Evolutionary conservation across 2,329 filamentous ascomycete species (phyloP).

Genomic region (Trichoderma lentiforme): DNA sequence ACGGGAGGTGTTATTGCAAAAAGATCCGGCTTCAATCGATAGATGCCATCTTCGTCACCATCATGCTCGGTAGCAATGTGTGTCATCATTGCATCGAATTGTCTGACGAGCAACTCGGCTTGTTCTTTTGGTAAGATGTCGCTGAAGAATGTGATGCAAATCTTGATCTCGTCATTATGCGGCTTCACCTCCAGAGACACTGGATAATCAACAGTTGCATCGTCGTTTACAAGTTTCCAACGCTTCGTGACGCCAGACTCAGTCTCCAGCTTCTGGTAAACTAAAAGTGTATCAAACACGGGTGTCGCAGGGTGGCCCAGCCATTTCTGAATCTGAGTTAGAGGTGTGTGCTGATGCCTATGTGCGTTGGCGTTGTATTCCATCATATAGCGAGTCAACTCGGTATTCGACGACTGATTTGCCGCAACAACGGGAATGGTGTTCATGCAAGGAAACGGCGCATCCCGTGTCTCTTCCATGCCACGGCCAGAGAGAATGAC

Average conservation of each 20-base stretch:
- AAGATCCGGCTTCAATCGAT: conserved; percentile 34
- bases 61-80: conserved; percentile 53
- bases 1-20: conserved; percentile 66
- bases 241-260: conserved; percentile 27
- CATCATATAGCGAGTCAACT: conserved; percentile 63
- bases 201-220: conserved; percentile 70
- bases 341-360: conserved; percentile 67
- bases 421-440: conserved; percentile 71
- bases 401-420: conserved; percentile 50
- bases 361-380: conserved; percentile 60
- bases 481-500: conserved; percentile 74
- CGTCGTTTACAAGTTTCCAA: conserved; percentile 64
- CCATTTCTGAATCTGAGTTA: conserved; percentile 70
- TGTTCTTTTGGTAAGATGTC: conserved; percentile 67
- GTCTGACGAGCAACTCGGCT: conserved; percentile 61
- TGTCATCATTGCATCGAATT: conserved; percentile 67
- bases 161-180: conserved; percentile 44
- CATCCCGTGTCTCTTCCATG: conserved; percentile 54
- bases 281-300: conserved; percentile 81
- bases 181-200: conserved; percentile 78
- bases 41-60: conserved; percentile 38
- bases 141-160: conserved; percentile 65
- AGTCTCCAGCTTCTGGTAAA: conserved; percentile 65
- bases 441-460: conserved; percentile 74
- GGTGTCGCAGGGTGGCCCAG: conserved; percentile 60